phyloP scores from a whole-genome alignment of 2,329 filamentous ascomycete genomes.

The Decorospora gaudefroyi region DNA sequence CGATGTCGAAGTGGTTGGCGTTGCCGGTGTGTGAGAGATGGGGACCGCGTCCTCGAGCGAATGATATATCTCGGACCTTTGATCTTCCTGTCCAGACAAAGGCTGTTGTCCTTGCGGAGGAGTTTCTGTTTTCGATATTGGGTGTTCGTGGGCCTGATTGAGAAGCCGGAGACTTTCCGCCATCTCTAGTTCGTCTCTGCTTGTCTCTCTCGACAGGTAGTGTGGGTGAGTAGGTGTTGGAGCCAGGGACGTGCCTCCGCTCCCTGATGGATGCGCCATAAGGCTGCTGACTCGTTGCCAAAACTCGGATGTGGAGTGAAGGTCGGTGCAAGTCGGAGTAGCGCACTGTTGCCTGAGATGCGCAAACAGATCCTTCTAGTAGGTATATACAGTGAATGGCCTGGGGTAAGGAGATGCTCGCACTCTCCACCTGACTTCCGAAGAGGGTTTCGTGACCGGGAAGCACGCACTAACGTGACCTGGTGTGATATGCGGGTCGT shows the following conservation, averaged over 20 bases:
- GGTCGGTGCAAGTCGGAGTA: constrained; percentile 14
- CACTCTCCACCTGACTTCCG: constrained; percentile 21
- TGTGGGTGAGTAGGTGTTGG: constrained; percentile 46
- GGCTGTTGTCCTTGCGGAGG: constrained; percentile 26
- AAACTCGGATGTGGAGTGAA: constrained; percentile 9
- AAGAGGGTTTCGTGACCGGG: constrained; percentile 14
- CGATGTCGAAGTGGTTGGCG: constrained; percentile 29
- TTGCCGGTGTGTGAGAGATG: constrained; percentile 31
- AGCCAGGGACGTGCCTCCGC: constrained; percentile 46
- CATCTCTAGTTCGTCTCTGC: constrained; percentile 56
- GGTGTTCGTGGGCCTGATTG: constrained; percentile 51
- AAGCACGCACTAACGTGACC: constrained; percentile 35
- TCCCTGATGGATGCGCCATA: constrained; percentile 39
- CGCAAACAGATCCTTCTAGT: constrained; percentile 6
- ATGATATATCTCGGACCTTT: constrained; percentile 45
- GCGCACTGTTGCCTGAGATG: constrained; percentile 28
- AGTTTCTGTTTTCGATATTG: constrained; percentile 24
- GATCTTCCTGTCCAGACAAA: constrained; percentile 24
- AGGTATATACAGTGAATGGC: constrained; percentile 3
- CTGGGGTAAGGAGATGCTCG: background rate
- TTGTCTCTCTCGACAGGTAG: constrained; percentile 51
- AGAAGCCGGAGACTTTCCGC: constrained; percentile 53
- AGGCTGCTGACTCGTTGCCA: constrained; percentile 17
- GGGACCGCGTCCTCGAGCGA: constrained; percentile 48
- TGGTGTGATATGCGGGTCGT: constrained; percentile 28